Base-by-base conservation (phyloP, 306 rosid genomes). In the Cucurbita argyrosperma region DNA sequence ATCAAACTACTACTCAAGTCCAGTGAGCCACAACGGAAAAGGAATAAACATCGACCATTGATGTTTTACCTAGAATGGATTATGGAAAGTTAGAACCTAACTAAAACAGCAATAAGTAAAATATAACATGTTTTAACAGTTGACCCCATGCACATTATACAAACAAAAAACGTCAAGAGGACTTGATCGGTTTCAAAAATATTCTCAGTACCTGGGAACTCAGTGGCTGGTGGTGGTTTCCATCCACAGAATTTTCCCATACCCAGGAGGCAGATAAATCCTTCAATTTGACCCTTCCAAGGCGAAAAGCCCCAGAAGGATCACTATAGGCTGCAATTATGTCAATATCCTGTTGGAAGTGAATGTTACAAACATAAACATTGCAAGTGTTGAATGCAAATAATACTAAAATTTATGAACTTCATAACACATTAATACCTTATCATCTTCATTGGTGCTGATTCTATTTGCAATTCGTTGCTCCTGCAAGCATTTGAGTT, bases 231-330 rank as follows among this genome's bases (percentile, higher is more conserved):
- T 75, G 87, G 74, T 69, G 77, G 74, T 74, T 80, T 47, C 77
- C 86, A 80, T 82, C 79, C 77, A 46, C 71, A 65, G 94, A 90
- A 76, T 88, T 88, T 85, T 94, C 95, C 92, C 90, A 84, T 43
- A 89, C 85, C 98, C 98, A 94, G 37, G 98, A 94, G 78, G 91
- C 85, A 46, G 98, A 94, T 26, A 94, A 75, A 75, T 86, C 90
- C 60, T 84, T 87, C 89, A 85, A 72, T 84, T 87, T 94, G 83
- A 94, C 84, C 86, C 88, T 89, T 78, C 90, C 82, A 18, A 86
- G 83, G 71, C 72, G 87, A 78, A 90, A 18, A 74, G 84, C 87
- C 63, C 98, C 98, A 80, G 84, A 82, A 21, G 82, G 71, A 75
- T 85, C 86, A 42, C 88, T 94, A 84, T 90, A 94, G 52, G 91